Evolutionary conservation across 2,329 filamentous ascomycete species (phyloP).

Genomic region (Sporothrix sp.): DNA sequence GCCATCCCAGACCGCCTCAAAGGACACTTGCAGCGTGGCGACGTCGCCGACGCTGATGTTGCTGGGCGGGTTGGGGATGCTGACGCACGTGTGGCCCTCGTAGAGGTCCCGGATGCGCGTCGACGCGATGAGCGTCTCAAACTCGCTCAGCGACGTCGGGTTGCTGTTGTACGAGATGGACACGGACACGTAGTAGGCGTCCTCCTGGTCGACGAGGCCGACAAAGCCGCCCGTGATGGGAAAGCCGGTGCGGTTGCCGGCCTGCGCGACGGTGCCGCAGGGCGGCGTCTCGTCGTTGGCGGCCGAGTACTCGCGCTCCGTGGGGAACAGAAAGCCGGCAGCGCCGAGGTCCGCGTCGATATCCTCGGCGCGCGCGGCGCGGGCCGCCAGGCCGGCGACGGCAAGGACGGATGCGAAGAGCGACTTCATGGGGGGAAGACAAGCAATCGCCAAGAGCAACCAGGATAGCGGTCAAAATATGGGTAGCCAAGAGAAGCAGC

Average conservation of each 20-base stretch:
- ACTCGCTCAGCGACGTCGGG: slow-evolving; percentile 25
- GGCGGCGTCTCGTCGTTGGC: slow-evolving; percentile 40
- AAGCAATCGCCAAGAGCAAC: slow-evolving; percentile 3
- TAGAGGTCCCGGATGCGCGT: slow-evolving; percentile 22
- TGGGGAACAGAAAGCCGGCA: slow-evolving; percentile 45
- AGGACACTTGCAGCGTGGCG: slow-evolving; percentile 28
- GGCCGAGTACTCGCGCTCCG: slow-evolving; percentile 40
- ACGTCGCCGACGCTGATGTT: slow-evolving; percentile 23
- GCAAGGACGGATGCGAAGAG: neutral
- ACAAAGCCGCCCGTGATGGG: slow-evolving; percentile 28
- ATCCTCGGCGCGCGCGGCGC: neutral
- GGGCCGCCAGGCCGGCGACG: neutral
- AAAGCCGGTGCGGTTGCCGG: slow-evolving; percentile 39
- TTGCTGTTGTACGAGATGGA: slow-evolving; percentile 25
- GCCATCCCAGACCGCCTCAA: slow-evolving; percentile 23
- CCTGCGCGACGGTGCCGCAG: slow-evolving; percentile 38
- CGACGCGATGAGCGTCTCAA: slow-evolving; percentile 22
- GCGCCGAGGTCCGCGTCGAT: slow-evolving; percentile 36
- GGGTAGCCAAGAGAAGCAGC: neutral
- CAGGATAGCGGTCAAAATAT: too few relatives aligned
- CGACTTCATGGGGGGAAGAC: neutral
- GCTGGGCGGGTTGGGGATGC: slow-evolving; percentile 21
- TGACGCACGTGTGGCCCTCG: slow-evolving; percentile 29
- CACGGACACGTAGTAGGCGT: slow-evolving; percentile 12
- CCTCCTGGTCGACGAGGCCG: slow-evolving; percentile 12